phyloP scores from a whole-genome alignment of 768 basidiomycete species.

The Pleurotus ostreatus region DNA sequence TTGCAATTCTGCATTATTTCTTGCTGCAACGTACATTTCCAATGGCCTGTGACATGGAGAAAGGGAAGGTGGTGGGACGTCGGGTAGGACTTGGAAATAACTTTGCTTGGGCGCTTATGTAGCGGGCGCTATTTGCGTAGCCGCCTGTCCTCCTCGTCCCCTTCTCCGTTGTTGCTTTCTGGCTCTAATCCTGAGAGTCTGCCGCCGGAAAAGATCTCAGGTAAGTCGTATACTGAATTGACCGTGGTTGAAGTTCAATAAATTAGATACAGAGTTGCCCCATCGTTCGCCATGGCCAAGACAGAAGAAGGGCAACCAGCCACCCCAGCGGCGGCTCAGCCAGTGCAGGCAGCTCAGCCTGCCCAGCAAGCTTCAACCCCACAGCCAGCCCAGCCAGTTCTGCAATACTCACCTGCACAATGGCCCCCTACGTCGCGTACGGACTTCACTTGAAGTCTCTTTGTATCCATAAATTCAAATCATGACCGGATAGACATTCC shows the following conservation, averaged over 20 bases:
- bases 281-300: not conserved
- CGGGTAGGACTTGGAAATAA: too few species aligned
- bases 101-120: too few species aligned
- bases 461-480: not conserved
- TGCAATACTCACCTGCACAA: not conserved
- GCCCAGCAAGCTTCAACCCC: not conserved
- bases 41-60: slow-evolving; percentile 71
- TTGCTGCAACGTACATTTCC: slow-evolving; percentile 60
- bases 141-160: too few species aligned
- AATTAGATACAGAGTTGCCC: too few species aligned
- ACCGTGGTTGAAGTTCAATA: too few species aligned
- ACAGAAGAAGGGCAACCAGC: not conserved
- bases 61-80: not conserved
- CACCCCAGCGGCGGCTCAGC: not conserved
- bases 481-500: slow-evolving; percentile 39
- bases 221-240: too few species aligned
- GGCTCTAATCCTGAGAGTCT: not conserved
- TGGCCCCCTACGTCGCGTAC: not conserved
- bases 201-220: too few species aligned
- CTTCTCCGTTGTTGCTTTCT: not conserved
- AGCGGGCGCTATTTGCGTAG: too few species aligned
- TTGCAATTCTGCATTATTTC: not conserved
- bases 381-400: not conserved
- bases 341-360: not conserved
- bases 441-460: not conserved